Percentiles rank a stretch among this genome's conserved stretches.
Conservation (phyloP, 2,329 filamentous ascomycete species). For the Colletotrichum godetiae region DNA sequence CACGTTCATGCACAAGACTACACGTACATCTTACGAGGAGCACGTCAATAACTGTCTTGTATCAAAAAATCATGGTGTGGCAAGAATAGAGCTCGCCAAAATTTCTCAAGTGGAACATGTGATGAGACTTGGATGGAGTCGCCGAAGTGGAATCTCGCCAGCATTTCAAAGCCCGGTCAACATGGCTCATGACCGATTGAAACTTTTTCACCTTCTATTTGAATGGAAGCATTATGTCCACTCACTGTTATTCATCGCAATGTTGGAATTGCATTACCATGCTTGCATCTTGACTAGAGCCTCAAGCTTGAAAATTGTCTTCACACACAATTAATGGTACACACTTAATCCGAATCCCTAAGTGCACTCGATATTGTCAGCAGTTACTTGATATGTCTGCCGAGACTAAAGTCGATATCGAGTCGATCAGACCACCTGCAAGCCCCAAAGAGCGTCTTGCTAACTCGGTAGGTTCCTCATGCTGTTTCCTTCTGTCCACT, state of each 20-base stretch:
- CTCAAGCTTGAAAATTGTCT: too few relatives aligned
- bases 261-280: neutral
- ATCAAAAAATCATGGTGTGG: too few relatives aligned
- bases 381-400: neutral
- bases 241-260: neutral
- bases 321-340: too few relatives aligned
- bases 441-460: neutral
- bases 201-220: neutral
- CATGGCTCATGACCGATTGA: neutral
- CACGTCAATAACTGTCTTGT: too few relatives aligned
- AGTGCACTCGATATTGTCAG: neutral
- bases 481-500: neutral
- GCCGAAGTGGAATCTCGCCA: neutral
- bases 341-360: too few relatives aligned
- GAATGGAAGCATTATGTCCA: neutral
- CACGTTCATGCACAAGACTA: too few relatives aligned
- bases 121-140: neutral
- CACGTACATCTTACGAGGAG: too few relatives aligned
- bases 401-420: neutral
- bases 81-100: too few relatives aligned
- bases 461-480: neutral
- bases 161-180: neutral
- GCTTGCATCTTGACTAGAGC: neutral
- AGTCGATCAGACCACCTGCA: neutral
- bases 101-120: too few relatives aligned